These are phyloP conservation scores for Coriaria nepalensis DNA, from an alignment of 306 rosid species.

Conservation along the genomic window DNA sequence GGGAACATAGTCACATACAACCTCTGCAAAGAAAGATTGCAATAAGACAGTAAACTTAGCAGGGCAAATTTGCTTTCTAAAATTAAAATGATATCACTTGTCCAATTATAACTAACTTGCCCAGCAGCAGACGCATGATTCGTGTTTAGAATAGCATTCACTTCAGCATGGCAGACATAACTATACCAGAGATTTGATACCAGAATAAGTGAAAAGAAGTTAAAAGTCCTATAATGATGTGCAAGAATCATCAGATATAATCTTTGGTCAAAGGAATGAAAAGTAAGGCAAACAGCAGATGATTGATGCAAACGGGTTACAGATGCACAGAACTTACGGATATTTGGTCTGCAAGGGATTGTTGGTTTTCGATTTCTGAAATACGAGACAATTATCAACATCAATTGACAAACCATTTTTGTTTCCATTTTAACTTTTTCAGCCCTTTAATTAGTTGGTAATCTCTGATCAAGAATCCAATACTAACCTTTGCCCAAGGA, in stretches of 20 bases:
- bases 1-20: constrained; percentile 81
- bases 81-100: too few relatives aligned
- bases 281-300: not conserved
- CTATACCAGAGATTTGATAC: constrained; percentile 26
- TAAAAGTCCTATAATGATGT: too few relatives aligned
- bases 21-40: constrained; percentile 42
- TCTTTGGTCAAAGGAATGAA: not conserved
- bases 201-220: too few relatives aligned
- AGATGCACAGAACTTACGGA: constrained; percentile 50
- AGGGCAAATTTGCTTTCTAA: too few relatives aligned
- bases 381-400: constrained; percentile 17
- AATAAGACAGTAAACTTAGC: too few relatives aligned
- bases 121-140: constrained; percentile 96
- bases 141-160: constrained; percentile 82
- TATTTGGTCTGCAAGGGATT: constrained; percentile 87
- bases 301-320: not conserved
- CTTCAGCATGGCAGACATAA: constrained; percentile 96
- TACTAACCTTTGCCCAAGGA: constrained; percentile 92
- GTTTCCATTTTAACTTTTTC: too few relatives aligned
- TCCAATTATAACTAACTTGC: constrained; percentile 75
- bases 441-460: not conserved
- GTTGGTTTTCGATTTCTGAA: constrained; percentile 68
- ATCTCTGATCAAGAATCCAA: constrained; percentile 1
- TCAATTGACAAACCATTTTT: too few relatives aligned
- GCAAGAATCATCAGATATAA: too few relatives aligned